Percentiles rank a stretch among this genome's conserved stretches.
These are phyloP conservation scores for Podospora comata DNA, from an alignment of 495 filamentous ascomycete species.

Conservation along the genomic window DNA sequence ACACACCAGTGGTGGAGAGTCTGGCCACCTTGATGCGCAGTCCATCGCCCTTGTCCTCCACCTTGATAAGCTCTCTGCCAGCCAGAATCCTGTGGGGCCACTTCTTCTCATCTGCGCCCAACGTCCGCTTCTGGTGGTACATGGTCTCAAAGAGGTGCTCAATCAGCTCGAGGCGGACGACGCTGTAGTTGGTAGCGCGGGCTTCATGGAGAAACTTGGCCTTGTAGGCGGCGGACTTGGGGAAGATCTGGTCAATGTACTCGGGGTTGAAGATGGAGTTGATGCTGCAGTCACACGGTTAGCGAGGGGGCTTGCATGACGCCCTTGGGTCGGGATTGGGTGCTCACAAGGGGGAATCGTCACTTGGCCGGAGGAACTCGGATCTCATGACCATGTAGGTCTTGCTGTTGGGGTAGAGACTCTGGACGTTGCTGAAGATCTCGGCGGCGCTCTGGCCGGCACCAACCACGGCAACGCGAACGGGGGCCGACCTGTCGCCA, in stretches of 20 bases:
- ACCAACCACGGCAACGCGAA: constrained; percentile 79
- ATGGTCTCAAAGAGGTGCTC: constrained; percentile 80
- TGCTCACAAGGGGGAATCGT: constrained; percentile 91
- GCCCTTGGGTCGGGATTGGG: background rate
- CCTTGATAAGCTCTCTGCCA: constrained; percentile 57
- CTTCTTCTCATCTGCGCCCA: constrained; percentile 60
- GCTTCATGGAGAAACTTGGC: constrained; percentile 60
- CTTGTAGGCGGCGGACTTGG: constrained; percentile 59
- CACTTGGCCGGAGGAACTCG: constrained; percentile 79
- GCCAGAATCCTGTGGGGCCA: constrained; percentile 81
- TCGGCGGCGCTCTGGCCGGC: constrained; percentile 92
- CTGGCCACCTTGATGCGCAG: constrained; percentile 42
- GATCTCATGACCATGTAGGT: constrained; percentile 74
- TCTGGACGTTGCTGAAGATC: constrained; percentile 86
- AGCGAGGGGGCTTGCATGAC: background rate
- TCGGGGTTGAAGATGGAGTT: constrained; percentile 95
- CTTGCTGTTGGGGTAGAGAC: constrained; percentile 74
- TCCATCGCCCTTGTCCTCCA: constrained; percentile 47
- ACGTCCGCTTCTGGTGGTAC: constrained; percentile 74
- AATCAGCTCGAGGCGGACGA: constrained; percentile 82
- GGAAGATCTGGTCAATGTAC: constrained; percentile 70
- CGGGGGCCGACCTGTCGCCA: constrained; percentile 52
- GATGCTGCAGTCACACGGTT: constrained; percentile 55
- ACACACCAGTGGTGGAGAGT: constrained; percentile 34
- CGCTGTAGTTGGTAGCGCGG: constrained; percentile 86